phyloP scores from a whole-genome alignment of 176 grass and related monocot species.

The Dactylis glomerata region DNA sequence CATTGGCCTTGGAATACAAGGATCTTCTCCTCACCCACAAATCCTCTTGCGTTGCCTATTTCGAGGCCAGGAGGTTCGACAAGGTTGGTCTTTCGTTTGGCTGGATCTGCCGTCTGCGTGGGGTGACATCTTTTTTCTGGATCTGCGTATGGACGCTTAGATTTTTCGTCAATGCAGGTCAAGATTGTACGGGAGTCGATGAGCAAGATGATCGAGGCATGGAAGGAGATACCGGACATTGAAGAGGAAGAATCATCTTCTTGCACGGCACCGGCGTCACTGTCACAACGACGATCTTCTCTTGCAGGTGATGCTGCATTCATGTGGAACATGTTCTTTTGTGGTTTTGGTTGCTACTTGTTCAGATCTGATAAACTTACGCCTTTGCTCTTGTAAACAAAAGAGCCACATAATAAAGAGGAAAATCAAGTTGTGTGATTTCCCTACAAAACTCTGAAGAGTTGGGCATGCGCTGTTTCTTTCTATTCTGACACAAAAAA shows the following conservation, averaged over 20 bases:
- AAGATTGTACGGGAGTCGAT: conserved; percentile 94
- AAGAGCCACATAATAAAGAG: background rate
- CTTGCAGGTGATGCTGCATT: conserved; percentile 45
- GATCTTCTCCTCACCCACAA: conserved; percentile 73
- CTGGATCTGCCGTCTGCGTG: conserved; percentile 18
- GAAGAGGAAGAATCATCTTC: conserved; percentile 53
- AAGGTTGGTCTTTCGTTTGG: conserved; percentile 47
- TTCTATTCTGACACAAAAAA: background rate
- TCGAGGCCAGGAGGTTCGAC: conserved; percentile 84
- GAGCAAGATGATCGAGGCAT: conserved; percentile 83
- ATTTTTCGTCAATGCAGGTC: conserved; percentile 64
- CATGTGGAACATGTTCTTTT: conserved; percentile 18
- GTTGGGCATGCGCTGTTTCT: background rate
- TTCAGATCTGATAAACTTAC: conserved; percentile 38
- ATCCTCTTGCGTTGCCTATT: conserved; percentile 68
- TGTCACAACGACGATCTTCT: conserved; percentile 53
- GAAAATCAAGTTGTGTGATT: conserved; percentile 17
- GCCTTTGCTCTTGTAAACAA: conserved; percentile 5
- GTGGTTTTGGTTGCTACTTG: conserved; percentile 19
- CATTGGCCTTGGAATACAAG: conserved; percentile 63
- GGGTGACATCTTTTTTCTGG: background rate
- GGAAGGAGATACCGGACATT: conserved; percentile 81
- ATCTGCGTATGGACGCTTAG: conserved; percentile 1
- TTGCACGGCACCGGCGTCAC: conserved; percentile 3
- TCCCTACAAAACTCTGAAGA: background rate